Evolutionary conservation across 495 filamentous ascomycete species (phyloP).

Genomic region (Hyaloscypha variabilis): DNA sequence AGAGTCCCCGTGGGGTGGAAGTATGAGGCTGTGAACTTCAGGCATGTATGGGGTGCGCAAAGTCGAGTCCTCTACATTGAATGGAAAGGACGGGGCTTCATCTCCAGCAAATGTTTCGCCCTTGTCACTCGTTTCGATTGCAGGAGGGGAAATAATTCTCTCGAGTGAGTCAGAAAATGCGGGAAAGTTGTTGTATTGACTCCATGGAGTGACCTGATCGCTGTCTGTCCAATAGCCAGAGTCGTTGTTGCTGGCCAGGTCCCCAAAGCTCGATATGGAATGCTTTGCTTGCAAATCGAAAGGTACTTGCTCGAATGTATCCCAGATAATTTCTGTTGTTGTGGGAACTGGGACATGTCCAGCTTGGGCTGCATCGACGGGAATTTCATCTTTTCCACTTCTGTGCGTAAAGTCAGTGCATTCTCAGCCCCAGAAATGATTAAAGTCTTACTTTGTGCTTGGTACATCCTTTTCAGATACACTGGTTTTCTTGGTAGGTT

Average conservation of each 20-base stretch:
- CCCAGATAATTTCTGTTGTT: background rate
- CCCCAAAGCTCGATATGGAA: background rate
- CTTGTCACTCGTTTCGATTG: background rate
- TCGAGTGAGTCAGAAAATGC: background rate
- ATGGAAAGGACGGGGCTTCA: background rate
- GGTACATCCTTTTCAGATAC: background rate
- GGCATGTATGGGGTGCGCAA: background rate
- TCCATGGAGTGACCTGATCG: background rate
- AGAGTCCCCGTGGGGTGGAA: background rate
- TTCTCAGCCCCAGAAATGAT: background rate
- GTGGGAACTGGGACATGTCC: background rate
- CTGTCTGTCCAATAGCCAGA: constrained; percentile 7
- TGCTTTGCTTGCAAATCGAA: background rate
- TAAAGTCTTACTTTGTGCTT: background rate
- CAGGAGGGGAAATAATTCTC: background rate
- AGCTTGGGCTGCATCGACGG: background rate
- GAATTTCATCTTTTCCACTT: background rate
- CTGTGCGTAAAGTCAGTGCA: background rate
- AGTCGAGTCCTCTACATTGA: background rate
- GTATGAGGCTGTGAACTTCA: too few relatives aligned
- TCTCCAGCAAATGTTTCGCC: background rate
- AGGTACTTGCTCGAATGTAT: background rate
- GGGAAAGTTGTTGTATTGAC: background rate
- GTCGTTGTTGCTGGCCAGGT: background rate
- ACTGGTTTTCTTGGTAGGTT: background rate